phyloP scores from a whole-genome alignment of 768 basidiomycete species.

The Hygrocybe punicea region DNA sequence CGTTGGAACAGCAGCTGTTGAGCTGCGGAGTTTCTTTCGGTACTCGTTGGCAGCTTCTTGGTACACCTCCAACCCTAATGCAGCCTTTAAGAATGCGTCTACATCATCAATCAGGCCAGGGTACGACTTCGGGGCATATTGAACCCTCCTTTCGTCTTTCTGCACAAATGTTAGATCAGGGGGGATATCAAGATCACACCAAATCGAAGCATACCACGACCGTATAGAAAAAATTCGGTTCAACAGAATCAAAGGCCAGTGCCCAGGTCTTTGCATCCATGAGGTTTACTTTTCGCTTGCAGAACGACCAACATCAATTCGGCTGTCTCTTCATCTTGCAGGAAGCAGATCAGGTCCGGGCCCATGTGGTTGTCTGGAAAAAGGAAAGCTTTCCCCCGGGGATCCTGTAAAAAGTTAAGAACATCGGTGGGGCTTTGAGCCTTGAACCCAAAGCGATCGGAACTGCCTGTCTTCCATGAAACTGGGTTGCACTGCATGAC shows the following conservation, averaged over 20 bases:
- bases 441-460: conserved; percentile 8
- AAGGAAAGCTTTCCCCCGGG: conserved; percentile 1
- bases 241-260: background rate
- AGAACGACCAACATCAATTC: conserved; percentile 3
- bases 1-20: too few relatives aligned
- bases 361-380: conserved; percentile 13
- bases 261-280: background rate
- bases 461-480: conserved; percentile 9
- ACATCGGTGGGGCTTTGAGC: conserved; percentile 5
- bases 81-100: background rate
- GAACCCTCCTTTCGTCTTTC: background rate
- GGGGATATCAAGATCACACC: background rate
- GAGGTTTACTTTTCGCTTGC: conserved; percentile 1
- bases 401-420: conserved; percentile 4
- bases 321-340: conserved; percentile 12
- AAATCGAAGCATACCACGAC: background rate
- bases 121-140: background rate
- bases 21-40: background rate
- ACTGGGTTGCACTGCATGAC: conserved; percentile 8
- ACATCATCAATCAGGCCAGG: background rate
- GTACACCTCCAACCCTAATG: background rate
- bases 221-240: background rate
- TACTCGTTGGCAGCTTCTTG: background rate
- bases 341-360: conserved; percentile 8
- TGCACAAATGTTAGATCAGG: background rate